Conservation (phyloP, 805 yeast species). For the Metschnikowia sp. region DNA sequence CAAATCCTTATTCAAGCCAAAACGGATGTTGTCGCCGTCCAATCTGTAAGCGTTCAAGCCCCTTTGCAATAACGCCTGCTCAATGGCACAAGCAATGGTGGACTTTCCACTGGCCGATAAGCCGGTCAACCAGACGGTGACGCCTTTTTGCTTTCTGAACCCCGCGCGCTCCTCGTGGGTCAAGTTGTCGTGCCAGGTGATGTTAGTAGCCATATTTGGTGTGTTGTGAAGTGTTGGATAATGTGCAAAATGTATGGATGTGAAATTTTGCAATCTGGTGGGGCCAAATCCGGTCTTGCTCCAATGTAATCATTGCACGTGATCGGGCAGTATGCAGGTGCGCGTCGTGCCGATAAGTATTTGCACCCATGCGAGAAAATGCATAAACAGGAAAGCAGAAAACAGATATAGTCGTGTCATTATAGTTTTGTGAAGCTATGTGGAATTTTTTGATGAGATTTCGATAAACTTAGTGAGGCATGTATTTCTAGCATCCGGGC, state of each 20-base stretch:
- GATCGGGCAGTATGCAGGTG: conserved; percentile 6
- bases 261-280: conserved; percentile 1
- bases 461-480: too few relatives aligned
- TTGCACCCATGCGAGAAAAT: background rate
- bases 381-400: too few relatives aligned
- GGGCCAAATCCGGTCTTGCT: conserved; percentile 1
- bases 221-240: background rate
- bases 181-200: conserved; percentile 93
- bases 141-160: conserved; percentile 77
- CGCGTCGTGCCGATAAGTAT: background rate
- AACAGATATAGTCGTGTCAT: background rate
- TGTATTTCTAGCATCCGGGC: too few relatives aligned
- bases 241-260: background rate
- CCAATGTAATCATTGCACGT: conserved; percentile 20
- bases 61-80: conserved; percentile 69
- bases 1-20: conserved; percentile 91
- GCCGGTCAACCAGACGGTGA: conserved; percentile 94
- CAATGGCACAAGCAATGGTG: conserved; percentile 92
- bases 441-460: background rate
- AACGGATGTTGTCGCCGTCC: conserved; percentile 93
- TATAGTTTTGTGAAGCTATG: background rate
- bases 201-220: conserved; percentile 78
- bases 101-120: conserved; percentile 93
- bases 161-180: conserved; percentile 75
- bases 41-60: conserved; percentile 78